These are phyloP conservation scores for Globisporangium cylindrosporum DNA, from an alignment of 352 stramenopile species.

Conservation along the genomic window DNA sequence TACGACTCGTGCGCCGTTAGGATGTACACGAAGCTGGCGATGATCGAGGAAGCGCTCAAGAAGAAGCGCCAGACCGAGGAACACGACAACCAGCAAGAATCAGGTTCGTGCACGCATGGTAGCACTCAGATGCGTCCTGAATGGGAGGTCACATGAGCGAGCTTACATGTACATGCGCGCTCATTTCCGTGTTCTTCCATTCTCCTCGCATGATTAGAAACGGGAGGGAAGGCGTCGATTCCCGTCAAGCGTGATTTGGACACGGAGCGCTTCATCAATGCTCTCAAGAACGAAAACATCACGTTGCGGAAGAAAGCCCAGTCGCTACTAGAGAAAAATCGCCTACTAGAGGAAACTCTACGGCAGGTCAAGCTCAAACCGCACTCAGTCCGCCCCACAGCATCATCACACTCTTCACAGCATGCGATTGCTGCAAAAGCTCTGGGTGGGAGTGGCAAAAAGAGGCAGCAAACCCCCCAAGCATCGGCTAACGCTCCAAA, in stretches of 20 bases:
- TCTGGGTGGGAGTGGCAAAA: neutral
- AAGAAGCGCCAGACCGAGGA: constrained; percentile 49
- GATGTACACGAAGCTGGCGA: constrained; percentile 89
- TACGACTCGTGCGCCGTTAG: constrained; percentile 22
- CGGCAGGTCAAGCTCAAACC: constrained; percentile 24
- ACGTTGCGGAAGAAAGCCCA: constrained; percentile 77
- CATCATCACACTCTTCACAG: neutral
- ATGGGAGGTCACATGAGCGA: neutral
- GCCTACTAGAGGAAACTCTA: constrained; percentile 58
- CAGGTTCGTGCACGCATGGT: constrained; percentile 22
- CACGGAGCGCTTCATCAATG: constrained; percentile 79
- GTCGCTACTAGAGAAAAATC: constrained; percentile 64
- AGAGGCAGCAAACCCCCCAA: constrained; percentile 4
- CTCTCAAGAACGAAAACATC: constrained; percentile 72
- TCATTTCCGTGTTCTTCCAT: neutral
- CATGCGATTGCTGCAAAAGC: constrained; percentile 16
- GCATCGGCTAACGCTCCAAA: constrained; percentile 6
- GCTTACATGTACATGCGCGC: neutral
- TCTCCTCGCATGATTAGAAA: constrained; percentile 24
- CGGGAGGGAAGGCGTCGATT: constrained; percentile 24
- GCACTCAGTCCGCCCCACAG: constrained; percentile 9
- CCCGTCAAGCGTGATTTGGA: constrained; percentile 61
- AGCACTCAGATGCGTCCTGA: neutral
- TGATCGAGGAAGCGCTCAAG: constrained; percentile 84
- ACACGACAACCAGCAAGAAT: constrained; percentile 61